A percentile compares a stretch with the other conserved stretches of the same genome.
Evolutionary conservation across 1,284 basidiomycete species (phyloP).

Genomic region (Leccinum pachyderme): DNA sequence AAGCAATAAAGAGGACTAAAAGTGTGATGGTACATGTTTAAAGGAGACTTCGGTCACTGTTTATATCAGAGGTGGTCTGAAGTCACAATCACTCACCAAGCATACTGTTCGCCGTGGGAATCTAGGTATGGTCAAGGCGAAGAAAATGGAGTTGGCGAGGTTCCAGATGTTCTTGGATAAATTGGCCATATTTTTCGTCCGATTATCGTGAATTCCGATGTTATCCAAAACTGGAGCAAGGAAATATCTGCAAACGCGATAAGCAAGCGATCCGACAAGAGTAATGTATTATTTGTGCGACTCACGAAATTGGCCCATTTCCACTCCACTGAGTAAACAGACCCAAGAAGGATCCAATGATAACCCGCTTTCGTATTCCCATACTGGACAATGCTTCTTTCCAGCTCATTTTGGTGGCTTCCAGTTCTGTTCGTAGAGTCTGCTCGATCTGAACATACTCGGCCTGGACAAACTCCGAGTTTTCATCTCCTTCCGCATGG

Average conservation of each 20-base stretch:
- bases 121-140: neutral
- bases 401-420: neutral
- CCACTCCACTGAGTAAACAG: constrained; percentile 46
- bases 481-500: constrained; percentile 15
- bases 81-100: neutral
- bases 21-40: neutral
- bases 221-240: constrained; percentile 12
- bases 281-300: rapidly evolving
- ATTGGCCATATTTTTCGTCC: constrained; percentile 14
- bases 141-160: neutral
- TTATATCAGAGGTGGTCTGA: neutral
- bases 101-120: neutral
- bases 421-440: constrained; percentile 29
- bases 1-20: neutral
- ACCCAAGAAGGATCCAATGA: constrained; percentile 33
- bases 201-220: constrained; percentile 14
- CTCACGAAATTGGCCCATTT: constrained; percentile 11
- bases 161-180: constrained; percentile 7
- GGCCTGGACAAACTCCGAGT: constrained; percentile 15
- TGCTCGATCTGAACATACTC: constrained; percentile 48
- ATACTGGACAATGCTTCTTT: constrained; percentile 2
- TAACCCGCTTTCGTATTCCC: constrained; percentile 12
- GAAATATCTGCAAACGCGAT: constrained; percentile 2
- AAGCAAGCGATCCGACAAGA: neutral
- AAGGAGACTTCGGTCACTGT: neutral